Base-by-base conservation (phyloP, 352 stramenopile species). In the Pythium dissimile region DNA sequence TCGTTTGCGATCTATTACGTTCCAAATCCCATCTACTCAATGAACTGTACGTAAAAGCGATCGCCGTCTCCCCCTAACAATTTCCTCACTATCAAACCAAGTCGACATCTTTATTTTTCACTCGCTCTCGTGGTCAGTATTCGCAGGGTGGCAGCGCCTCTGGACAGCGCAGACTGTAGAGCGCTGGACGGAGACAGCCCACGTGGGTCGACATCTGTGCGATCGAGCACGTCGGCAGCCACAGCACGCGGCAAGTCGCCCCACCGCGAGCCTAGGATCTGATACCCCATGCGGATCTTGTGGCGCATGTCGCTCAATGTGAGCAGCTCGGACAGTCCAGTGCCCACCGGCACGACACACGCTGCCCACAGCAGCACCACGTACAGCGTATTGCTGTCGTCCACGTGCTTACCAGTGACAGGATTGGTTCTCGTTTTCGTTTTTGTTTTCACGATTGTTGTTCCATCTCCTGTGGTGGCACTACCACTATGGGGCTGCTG, bases 101-200 rank as follows among this genome's bases (percentile, higher is more conserved):
- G 15, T 42, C 11, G 6, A 7, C 5, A 42, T 15, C 8, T 27
- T 21, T 11, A n/a, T n/a, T n/a, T n/a, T n/a, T n/a, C n/a, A n/a
- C n/a, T n/a, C n/a, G n/a, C n/a, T n/a, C 31, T 35, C 21, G 15
- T 38, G 15, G 9, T 53, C 42, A 56, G 16, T 62, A 54, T 28
- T 57, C 20, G 54, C 66, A 74, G 6, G 62, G 52, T 18, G 66
- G 66, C 23, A 71, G 51, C 52, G 60, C 53, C 42, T 67, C 66
- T 0, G 54, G 43, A 68, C 32, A 71, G 57, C 42, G 76, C 64
- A 75, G 92, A 41, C 66, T 90, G 78, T 86, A 89, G 84, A 69
- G 86, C 83, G 53, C 80, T 26, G 60, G 88, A 75, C 54, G 62
- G 46, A 71, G 62, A 30, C 62, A 66, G 38, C 71, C 59, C 27